Conservation (phyloP, 192 early-diverging fungal genomes). For the Cladochytrium replicatum region DNA sequence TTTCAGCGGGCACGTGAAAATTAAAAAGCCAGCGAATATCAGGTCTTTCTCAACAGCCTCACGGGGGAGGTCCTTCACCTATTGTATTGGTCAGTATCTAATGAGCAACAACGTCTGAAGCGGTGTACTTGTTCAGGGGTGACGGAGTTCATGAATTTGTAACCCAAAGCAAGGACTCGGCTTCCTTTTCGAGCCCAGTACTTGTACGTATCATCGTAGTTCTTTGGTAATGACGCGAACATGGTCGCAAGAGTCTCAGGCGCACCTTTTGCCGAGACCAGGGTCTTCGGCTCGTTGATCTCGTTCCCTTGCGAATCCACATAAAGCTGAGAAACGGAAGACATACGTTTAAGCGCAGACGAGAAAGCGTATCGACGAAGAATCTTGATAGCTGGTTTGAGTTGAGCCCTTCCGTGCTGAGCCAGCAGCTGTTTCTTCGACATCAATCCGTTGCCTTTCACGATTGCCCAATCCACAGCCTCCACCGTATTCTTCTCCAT, state of each 20-base stretch:
- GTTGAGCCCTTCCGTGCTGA: slow-evolving; percentile 30
- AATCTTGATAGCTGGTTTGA: slow-evolving; percentile 51
- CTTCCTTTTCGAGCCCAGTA: slow-evolving; percentile 91
- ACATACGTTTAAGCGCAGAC: slow-evolving; percentile 92
- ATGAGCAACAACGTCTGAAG: no score
- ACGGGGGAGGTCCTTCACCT: slow-evolving; percentile 69
- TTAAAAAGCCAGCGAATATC: slow-evolving; percentile 91
- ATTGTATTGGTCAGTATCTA: no score
- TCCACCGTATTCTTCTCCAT: slow-evolving; percentile 97
- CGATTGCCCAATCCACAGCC: slow-evolving; percentile 72
- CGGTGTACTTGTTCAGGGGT: slow-evolving; percentile 35
- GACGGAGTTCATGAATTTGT: slow-evolving; percentile 59
- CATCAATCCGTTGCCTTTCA: slow-evolving; percentile 51
- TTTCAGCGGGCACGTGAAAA: slow-evolving; percentile 96
- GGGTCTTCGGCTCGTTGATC: slow-evolving; percentile 38
- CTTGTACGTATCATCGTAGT: slow-evolving; percentile 92
- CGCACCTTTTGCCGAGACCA: slow-evolving; percentile 93
- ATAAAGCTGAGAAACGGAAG: slow-evolving; percentile 59
- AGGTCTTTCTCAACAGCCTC: slow-evolving; percentile 75
- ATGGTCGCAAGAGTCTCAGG: slow-evolving; percentile 88
- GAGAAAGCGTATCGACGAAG: slow-evolving; percentile 89
- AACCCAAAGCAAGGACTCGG: slow-evolving; percentile 89
- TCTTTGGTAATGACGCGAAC: slow-evolving; percentile 65
- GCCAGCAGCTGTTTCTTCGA: slow-evolving; percentile 30
- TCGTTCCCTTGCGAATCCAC: slow-evolving; percentile 9